A percentile compares a stretch with the other conserved stretches of the same genome.
phyloP scores from a whole-genome alignment of 768 basidiomycete species.

The Leccinum variicolor region DNA sequence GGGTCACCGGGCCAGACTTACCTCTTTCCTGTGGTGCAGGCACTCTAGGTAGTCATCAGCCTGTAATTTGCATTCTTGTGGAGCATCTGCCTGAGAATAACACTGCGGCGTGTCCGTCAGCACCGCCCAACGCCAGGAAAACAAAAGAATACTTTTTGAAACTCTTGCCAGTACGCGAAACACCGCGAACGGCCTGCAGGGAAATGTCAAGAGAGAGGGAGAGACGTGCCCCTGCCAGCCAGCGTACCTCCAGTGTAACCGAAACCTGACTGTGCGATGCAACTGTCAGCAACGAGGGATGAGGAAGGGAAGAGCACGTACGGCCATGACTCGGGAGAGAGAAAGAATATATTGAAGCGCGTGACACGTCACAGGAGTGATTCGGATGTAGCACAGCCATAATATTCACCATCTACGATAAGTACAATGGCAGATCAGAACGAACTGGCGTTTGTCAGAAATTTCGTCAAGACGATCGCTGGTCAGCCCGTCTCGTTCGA shows the following conservation, averaged over 20 bases:
- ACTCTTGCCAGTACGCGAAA: slow-evolving; percentile 91
- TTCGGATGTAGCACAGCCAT: slow-evolving; percentile 21
- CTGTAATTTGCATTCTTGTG: slow-evolving; percentile 64
- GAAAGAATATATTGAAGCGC: slow-evolving; percentile 4
- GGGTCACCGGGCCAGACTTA: slow-evolving; percentile 31
- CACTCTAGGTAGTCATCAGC: slow-evolving; percentile 91
- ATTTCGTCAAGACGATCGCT: slow-evolving; percentile 60
- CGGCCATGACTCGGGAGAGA: slow-evolving; percentile 32
- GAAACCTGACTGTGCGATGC: slow-evolving; percentile 53
- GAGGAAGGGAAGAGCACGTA: slow-evolving; percentile 18
- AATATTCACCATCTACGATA: background rate
- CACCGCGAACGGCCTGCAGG: slow-evolving; percentile 74
- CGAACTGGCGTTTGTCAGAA: slow-evolving; percentile 61
- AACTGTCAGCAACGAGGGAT: slow-evolving; percentile 10
- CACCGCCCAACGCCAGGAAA: background rate
- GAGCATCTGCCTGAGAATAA: slow-evolving; percentile 77
- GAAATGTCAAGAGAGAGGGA: slow-evolving; percentile 2
- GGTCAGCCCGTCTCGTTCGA: slow-evolving; percentile 64
- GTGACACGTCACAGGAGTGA: slow-evolving; percentile 24
- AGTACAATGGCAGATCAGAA: slow-evolving; percentile 50
- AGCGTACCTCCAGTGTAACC: slow-evolving; percentile 58
- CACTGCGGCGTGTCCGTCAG: slow-evolving; percentile 49
- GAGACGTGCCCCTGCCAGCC: background rate
- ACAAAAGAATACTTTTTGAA: slow-evolving; percentile 52
- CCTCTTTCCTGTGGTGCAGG: slow-evolving; percentile 86